Evolutionary conservation across 768 basidiomycete genomes (phyloP), one percentile per base, ranked within the genome.

Genomic region (Naganishia kalamii): DNA sequence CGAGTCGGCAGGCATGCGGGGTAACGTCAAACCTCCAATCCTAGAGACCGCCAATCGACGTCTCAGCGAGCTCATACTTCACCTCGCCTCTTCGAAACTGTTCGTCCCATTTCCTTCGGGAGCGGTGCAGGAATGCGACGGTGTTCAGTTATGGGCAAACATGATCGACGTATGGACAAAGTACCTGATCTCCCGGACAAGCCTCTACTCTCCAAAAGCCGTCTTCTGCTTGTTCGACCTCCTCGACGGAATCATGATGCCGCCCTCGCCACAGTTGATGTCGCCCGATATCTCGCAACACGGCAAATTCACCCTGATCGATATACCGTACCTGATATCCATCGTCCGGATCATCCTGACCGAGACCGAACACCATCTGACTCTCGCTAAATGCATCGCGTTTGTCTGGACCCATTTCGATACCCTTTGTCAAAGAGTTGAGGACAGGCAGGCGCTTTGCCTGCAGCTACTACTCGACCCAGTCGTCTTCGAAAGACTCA

Each of bases 371-470:
- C 79, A 80, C 68, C 79, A 80, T 43, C 71, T 80, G 61, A 78
- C 79, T 8, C 65, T 81, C 29, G 78, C 80, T 68, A 79, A 80
- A 32, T 73, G 74, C 15, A 76, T 81, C 65, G 74, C 79, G 15
- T 80, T 79, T 67, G 68, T 81, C 29, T 81, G 80, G 68, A 77
- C 80, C 10, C 79, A 80, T 61, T 81, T 78, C 71, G 79, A 80
- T 35, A 74, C 77, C 13, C 63, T 79, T 19, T 76, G 73, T 35
- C 71, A 75, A 15, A 37, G 67, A 25, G 57, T 73, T 0, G 72
- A 73, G 44, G 79, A 81, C 61, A 70, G 80, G 13, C 69, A 71
- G 25, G 77, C 74, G 41, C 69, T 81, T n/a, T 79, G 80, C 65
- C 68, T 79, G 59, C 68, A 72, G 12, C 65, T 80, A 37, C 67